Base-by-base conservation (phyloP, 2,329 filamentous ascomycete species). In the Diplodia mutila region DNA sequence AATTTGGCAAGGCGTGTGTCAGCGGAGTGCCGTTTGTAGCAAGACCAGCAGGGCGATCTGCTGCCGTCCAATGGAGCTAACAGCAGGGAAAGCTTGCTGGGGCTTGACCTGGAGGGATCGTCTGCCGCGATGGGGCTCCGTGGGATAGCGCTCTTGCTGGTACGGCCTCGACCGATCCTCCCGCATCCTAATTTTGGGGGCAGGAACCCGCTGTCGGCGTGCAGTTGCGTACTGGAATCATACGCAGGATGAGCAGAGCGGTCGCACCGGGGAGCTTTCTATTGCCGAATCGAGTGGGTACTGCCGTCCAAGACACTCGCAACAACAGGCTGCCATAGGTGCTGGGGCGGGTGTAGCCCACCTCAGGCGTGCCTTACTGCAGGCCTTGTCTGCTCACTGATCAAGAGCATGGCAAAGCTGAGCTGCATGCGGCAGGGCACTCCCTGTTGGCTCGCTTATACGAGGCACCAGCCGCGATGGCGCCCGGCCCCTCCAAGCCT, bases 381-480 rank as follows among this genome's bases (percentile, higher is more conserved):
- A 51, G 46, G 55, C 11, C 6, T 29, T 42, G 23, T 7, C 39
- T 25, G 32, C 16, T 61, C 37, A 32, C 1, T n/a, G 29, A 32
- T 6, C 29, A 21, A 49, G 11, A 25, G 9, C 6, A 32, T 12
- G 18, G 29, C 27, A 12, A 51, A 46, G 23, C 42, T 23, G 11
- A 51, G 46, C 27, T 63, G 59, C 59, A 46, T 21, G 42, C 42
- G n/a, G 42, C 42, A 23, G 59, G 37, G 25, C 11, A 14, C 8
- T 42, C 23, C 39, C 42, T 37, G 59, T 63, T 63, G 46, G 59
- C 23, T 63, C 59, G 59, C 59, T 63, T 63, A 52, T 42, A 51
- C 42, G 25, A 48, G 37, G 57, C 42, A 32, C 39, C 29, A 49
- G 25, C n/a, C 37, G 39, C 55, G 16, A 48, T 61, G 55, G 55